Conservation (phyloP, 2,329 filamentous ascomycete genomes). For the Magnaporthiopsis incrustans region DNA sequence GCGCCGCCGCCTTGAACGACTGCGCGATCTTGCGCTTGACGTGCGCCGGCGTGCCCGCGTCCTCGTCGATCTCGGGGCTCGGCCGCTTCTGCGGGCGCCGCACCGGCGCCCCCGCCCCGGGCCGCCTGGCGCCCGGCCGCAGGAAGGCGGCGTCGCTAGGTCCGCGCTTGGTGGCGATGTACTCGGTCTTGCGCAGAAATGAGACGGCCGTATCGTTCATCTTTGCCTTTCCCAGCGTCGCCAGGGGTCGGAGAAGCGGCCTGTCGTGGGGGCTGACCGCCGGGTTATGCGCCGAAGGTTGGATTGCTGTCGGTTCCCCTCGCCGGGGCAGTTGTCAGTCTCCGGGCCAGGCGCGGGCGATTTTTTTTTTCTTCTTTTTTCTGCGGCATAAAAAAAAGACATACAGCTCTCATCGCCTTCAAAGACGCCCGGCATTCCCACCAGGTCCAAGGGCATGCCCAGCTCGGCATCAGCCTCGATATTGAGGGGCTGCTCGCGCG, state of each 20-base stretch:
- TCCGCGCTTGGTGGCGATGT: conserved; percentile 59
- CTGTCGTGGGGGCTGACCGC: conserved; percentile 77
- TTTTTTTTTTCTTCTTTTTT: background rate
- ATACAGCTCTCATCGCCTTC: conserved; percentile 90
- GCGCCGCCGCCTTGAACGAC: conserved; percentile 47
- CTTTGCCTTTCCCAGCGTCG: conserved; percentile 77
- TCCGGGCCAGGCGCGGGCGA: no score
- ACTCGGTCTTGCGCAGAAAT: conserved; percentile 93
- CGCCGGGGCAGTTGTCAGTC: background rate
- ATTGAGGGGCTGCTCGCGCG: conserved; percentile 85
- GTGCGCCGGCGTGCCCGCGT: conserved; percentile 54
- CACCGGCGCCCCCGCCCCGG: conserved; percentile 12
- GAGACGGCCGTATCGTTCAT: conserved; percentile 71
- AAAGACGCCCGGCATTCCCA: conserved; percentile 91
- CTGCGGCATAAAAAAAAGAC: conserved; percentile 15
- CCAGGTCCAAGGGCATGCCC: conserved; percentile 92
- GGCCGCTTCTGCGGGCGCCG: conserved; percentile 34
- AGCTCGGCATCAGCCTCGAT: conserved; percentile 97
- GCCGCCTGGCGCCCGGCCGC: conserved; percentile 17
- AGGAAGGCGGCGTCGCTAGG: conserved; percentile 30
- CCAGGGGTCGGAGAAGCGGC: conserved; percentile 72
- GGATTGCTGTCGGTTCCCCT: conserved; percentile 54
- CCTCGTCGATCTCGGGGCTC: conserved; percentile 30
- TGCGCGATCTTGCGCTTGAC: conserved; percentile 62
- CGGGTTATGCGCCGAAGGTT: conserved; percentile 64